Evolutionary conservation across 176 grass and related monocot species (phyloP), one percentile per base, ranked within the genome.

Genomic region (Raddia distichophylla): DNA sequence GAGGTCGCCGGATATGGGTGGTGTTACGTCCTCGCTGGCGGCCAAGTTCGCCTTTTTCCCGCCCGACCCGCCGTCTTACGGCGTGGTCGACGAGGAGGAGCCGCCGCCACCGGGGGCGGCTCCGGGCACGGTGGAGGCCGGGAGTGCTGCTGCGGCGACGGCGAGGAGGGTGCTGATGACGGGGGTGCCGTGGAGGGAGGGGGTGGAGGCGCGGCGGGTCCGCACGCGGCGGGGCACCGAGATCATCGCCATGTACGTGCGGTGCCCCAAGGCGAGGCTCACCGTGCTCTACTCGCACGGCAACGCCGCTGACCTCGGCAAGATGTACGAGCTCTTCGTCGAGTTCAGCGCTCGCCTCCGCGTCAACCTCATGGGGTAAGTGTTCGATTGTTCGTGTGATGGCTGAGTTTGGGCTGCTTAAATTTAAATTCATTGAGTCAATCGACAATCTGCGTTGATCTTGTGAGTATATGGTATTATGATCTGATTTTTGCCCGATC

Each of bases 231-330:
- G 86, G 59, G 90, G 84, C 60, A 90, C 82, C 49, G 90, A 93
- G 75, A 95, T 98, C 69, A 76, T 98, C 53, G 72, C 81, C 46
- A 77, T 98, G 81, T 87, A 98, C 71, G 83, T 98, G 67, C 82
- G 78, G 46, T 86, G 80, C 51, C 78, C 89, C 15, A 69, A 64
- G 45, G 90, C 95, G 18, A 93, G 82, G 75, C 64, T 98, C 76
- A 99, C 97, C 7, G 77, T 99, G 76, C 93, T 99, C 71, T 99
- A 99, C 82, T 99, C 97, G 43, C 97, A 99, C 64, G 97, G 97
- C 85, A 99, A 99, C 81, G 97, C 97, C 33, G 93, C 97, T 69
- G 97, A 99, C 90, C 93, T 99, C 11, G 97, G 91, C 6, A 73
- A 93, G 62, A 91, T 95, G 90, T 86, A 93, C 49, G 78, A 90